These are phyloP conservation scores for Exophiala calicioides DNA, from an alignment of 2,329 filamentous ascomycete genomes.

Conservation along the genomic window DNA sequence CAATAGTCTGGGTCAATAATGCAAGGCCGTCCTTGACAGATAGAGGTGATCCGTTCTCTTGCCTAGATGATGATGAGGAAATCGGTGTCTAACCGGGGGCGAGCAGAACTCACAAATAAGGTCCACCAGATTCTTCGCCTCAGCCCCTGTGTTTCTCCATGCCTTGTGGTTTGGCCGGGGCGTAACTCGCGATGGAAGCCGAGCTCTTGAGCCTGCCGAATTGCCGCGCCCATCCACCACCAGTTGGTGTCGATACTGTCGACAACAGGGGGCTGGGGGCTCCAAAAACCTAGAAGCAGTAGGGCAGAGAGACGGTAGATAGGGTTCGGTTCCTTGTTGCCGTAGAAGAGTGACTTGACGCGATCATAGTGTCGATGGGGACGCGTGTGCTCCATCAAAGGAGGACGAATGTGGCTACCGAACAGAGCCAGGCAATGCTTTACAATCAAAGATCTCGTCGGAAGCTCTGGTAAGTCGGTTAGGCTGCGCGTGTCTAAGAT, in stretches of 20 bases:
- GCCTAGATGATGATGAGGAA: slow-evolving; percentile 25
- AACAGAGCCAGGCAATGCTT: slow-evolving; percentile 26
- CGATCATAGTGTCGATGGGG: slow-evolving; percentile 39
- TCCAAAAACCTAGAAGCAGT: slow-evolving; percentile 49
- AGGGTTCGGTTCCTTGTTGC: slow-evolving; percentile 42
- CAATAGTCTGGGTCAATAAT: slow-evolving; percentile 48
- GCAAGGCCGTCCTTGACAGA: slow-evolving; percentile 48
- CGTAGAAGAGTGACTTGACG: slow-evolving; percentile 42
- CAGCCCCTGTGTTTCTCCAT: slow-evolving; percentile 29
- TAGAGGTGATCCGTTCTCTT: slow-evolving; percentile 42
- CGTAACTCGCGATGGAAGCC: slow-evolving; percentile 44
- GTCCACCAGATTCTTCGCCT: slow-evolving; percentile 47
- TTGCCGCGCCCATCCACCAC: slow-evolving; percentile 46
- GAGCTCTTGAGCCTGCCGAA: slow-evolving; percentile 48
- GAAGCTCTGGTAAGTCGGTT: no score
- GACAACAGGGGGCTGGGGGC: slow-evolving; percentile 41
- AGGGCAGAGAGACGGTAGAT: slow-evolving; percentile 41
- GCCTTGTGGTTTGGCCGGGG: neutral
- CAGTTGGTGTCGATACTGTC: slow-evolving; percentile 48
- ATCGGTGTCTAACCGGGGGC: neutral
- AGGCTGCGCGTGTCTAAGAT: no score
- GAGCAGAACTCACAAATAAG: slow-evolving; percentile 33
- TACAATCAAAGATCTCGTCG: no score
- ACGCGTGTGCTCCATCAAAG: slow-evolving; percentile 1
- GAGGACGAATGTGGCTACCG: slow-evolving; percentile 8